Evolutionary conservation across 768 basidiomycete genomes (phyloP), one percentile per base, ranked within the genome.

Genomic region (Panaeolus cyanescens): DNA sequence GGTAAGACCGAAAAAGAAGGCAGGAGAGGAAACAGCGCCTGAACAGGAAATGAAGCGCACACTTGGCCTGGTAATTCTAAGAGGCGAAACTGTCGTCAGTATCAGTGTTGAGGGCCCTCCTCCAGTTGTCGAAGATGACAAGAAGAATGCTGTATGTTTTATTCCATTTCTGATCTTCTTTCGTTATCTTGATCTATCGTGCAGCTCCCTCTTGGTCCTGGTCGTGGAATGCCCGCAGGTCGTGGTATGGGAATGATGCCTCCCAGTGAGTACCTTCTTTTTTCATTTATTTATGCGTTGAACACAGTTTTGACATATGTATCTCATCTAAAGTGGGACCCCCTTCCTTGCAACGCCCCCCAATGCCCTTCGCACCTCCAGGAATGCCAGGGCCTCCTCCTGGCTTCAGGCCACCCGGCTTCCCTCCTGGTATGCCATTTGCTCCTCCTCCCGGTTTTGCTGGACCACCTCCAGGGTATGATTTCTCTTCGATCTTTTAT

Each of bases 211-310:
- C 82, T 84, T 63, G 96, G 96, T 56, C 94, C 96, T 71, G 96
- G 96, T 64, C 88, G 93, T 63, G 96, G 96, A 67, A 90, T 95
- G 82, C 94, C 96, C 72, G 96, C 96, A 39, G 96, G 96, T 66
- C 89, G 96, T 68, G 96, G 96, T 60, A 96, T 98, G 87, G 93
- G 94, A 59, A 95, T 93, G 91, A 87, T 93, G 86, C 92, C 91
- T 59, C 89, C 91, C 1, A 85, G 91, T 92, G 73, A 59, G 90
- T 81, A 25, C 54, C 45, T 54, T 60, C 7, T 61, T 56, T 30
- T 22, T 32, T 22, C 15, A 45, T 25, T 31, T 31, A 17, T 53
- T 25, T 42, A 50, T 10, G n/a, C 57, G 13, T 50, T 34, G 19
- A 30, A 12, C 60, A 40, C 57, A 59, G 56, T 34, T 65, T 36